Conservation (phyloP, 495 filamentous ascomycete species). For the Umbilicaria muhlenbergii region DNA sequence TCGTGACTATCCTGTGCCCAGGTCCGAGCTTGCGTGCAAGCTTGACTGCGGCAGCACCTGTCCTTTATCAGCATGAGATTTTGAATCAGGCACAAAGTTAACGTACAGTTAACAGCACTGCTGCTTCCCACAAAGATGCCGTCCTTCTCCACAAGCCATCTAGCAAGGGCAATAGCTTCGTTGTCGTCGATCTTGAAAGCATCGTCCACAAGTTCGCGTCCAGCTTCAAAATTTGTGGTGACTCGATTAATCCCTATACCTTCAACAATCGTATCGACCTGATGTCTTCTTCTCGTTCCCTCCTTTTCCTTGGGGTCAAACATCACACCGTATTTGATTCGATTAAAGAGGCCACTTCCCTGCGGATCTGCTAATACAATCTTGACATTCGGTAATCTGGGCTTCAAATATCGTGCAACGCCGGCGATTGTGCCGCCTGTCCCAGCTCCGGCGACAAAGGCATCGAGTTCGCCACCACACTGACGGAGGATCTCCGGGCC, state of each 20-base stretch:
- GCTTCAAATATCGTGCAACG: conserved; percentile 68
- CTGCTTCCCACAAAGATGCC: conserved; percentile 90
- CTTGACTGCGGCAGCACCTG: conserved; percentile 68
- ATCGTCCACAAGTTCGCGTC: conserved; percentile 70
- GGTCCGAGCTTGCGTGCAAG: conserved; percentile 59
- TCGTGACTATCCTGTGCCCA: conserved; percentile 73
- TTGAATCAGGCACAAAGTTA: background rate
- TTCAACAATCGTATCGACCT: conserved; percentile 94
- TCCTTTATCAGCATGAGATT: background rate
- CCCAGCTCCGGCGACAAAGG: conserved; percentile 89
- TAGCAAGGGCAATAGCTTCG: conserved; percentile 83
- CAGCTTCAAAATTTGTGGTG: conserved; percentile 82
- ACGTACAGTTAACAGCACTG: conserved; percentile 83
- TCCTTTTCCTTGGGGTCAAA: conserved; percentile 77
- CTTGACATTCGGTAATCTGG: conserved; percentile 35
- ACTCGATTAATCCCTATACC: conserved; percentile 89
- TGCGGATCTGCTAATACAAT: conserved; percentile 88
- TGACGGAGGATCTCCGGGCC: conserved; percentile 81
- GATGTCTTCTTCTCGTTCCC: conserved; percentile 71
- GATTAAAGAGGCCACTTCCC: conserved; percentile 85
- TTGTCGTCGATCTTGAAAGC: conserved; percentile 83
- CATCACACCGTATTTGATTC: conserved; percentile 86
- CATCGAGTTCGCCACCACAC: conserved; percentile 60
- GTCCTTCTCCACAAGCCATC: conserved; percentile 91
- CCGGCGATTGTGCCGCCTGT: conserved; percentile 91